Conservation (phyloP, 2,329 filamentous ascomycete genomes). For the Sclerotinia borealis region DNA sequence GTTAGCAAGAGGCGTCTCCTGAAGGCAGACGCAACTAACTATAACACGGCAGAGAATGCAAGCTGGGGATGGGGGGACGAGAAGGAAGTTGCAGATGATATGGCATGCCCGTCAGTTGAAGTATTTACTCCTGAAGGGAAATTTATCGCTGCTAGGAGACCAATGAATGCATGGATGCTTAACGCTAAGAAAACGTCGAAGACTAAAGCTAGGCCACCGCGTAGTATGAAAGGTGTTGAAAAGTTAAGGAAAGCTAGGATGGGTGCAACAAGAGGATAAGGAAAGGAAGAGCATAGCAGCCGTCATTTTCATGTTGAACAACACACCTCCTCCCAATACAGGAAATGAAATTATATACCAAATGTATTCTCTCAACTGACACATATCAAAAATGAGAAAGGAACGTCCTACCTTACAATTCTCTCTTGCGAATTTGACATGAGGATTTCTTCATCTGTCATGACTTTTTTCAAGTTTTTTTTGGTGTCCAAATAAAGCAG, state of each 20-base stretch:
- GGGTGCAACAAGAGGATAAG: background rate
- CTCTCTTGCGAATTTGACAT: background rate
- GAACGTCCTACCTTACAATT: background rate
- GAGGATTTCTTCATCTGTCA: too few relatives aligned
- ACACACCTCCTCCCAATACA: background rate
- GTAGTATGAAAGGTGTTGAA: slow-evolving; percentile 62
- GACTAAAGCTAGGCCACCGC: slow-evolving; percentile 52
- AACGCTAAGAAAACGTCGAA: slow-evolving; percentile 48
- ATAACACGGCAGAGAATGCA: background rate
- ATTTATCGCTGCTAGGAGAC: slow-evolving; percentile 60
- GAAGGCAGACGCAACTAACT: background rate
- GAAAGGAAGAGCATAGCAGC: background rate
- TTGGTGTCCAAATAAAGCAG: too few relatives aligned
- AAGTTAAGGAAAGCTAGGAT: slow-evolving; percentile 35
- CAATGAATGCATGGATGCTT: slow-evolving; percentile 65
- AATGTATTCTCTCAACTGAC: background rate
- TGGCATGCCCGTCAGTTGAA: slow-evolving; percentile 66
- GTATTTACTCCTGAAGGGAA: slow-evolving; percentile 81
- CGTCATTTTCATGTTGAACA: background rate
- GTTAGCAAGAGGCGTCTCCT: slow-evolving; percentile 52
- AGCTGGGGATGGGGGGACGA: background rate
- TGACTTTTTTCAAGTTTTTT: too few relatives aligned
- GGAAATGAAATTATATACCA: background rate
- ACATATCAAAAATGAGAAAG: background rate
- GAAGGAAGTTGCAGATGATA: slow-evolving; percentile 20